Evolutionary conservation across 148 eudicot genomes (phyloP).

Genomic region (Pouteria glomerata): DNA sequence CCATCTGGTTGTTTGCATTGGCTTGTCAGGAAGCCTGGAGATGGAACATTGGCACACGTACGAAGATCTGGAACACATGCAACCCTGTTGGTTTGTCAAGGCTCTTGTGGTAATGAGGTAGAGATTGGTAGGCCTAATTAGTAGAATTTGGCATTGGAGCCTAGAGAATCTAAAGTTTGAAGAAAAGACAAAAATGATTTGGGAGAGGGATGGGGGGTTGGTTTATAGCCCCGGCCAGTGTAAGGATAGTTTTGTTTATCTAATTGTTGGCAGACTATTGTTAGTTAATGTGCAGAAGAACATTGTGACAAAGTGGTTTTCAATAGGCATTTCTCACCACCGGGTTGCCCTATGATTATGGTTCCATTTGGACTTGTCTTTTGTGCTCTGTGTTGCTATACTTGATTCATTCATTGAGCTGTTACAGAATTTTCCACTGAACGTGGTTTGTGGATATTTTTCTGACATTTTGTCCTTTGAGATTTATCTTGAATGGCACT

Average conservation of each 20-base stretch:
- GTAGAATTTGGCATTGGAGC: background rate
- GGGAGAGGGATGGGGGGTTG: background rate
- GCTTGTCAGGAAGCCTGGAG: slow-evolving; percentile 2
- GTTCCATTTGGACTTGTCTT: background rate
- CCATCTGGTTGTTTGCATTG: too few relatives aligned
- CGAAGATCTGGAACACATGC: background rate
- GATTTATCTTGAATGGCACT: background rate
- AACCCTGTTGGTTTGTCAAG: background rate
- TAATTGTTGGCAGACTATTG: background rate
- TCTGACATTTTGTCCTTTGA: background rate
- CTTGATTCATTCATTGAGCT: background rate
- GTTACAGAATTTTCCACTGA: background rate
- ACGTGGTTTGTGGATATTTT: background rate
- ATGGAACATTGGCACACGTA: background rate
- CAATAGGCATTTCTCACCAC: background rate
- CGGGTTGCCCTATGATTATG: background rate
- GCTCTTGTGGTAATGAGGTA: too few relatives aligned
- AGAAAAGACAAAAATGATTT: background rate
- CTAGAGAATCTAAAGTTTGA: background rate
- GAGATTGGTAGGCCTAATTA: background rate
- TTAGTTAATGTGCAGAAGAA: background rate
- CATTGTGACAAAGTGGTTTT: background rate
- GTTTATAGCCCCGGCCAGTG: background rate
- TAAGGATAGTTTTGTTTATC: background rate
- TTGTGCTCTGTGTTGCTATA: background rate